Evolutionary conservation across 805 yeast genomes (phyloP).

Genomic region (Kuraishia cidri): DNA sequence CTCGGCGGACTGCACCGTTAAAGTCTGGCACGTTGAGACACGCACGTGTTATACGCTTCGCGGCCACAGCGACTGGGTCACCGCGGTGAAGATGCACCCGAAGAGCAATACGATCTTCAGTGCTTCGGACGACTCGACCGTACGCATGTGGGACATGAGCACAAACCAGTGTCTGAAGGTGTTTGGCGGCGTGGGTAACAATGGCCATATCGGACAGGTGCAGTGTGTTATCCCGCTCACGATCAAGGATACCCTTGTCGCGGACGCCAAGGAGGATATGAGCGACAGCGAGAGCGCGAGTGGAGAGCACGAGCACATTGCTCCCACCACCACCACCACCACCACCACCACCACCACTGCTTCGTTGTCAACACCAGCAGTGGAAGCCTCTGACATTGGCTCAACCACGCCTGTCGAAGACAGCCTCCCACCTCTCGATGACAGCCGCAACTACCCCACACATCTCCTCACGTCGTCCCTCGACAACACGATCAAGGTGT

Average conservation of each 20-base stretch:
- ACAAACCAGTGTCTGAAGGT: slow-evolving; percentile 72
- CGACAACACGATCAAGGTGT: slow-evolving; percentile 86
- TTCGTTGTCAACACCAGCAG: slow-evolving; percentile 15
- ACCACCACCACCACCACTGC: slow-evolving; percentile 5
- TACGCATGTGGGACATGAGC: slow-evolving; percentile 88
- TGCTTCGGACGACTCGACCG: slow-evolving; percentile 87
- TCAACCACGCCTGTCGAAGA: too few species aligned
- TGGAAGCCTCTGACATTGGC: slow-evolving; percentile 6
- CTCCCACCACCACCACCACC: neutral
- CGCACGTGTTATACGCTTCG: slow-evolving; percentile 87
- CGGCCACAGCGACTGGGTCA: slow-evolving; percentile 92
- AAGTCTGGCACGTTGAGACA: slow-evolving; percentile 94
- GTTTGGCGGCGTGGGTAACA: slow-evolving; percentile 64
- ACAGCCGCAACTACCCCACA: slow-evolving; percentile 49
- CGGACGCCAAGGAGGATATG: slow-evolving; percentile 30
- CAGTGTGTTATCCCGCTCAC: slow-evolving; percentile 85
- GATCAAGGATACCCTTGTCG: slow-evolving; percentile 51
- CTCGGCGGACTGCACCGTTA: slow-evolving; percentile 84
- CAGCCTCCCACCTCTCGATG: slow-evolving; percentile 12
- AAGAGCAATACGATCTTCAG: slow-evolving; percentile 73
- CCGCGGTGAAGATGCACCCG: slow-evolving; percentile 79
- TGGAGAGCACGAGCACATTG: slow-evolving; percentile 4
- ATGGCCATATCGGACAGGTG: slow-evolving; percentile 91
- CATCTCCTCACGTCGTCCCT: slow-evolving; percentile 81
- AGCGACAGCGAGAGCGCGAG: slow-evolving; percentile 4